phyloP scores from a whole-genome alignment of 23 red algal species.

The Agarophyton chilense region DNA sequence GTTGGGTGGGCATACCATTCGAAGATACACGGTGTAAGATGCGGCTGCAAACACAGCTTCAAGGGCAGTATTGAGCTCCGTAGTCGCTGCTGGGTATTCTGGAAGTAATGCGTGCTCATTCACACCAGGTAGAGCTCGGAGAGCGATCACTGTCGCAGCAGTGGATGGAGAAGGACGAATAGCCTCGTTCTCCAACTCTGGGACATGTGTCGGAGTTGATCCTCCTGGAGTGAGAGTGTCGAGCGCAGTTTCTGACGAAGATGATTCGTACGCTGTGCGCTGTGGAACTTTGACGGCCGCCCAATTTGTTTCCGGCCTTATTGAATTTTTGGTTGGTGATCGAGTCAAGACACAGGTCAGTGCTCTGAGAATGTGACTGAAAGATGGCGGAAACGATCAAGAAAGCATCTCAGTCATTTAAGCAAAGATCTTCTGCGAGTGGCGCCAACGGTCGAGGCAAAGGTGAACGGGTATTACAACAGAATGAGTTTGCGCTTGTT shows the following conservation, averaged over 20 bases:
- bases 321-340: conserved; percentile 44
- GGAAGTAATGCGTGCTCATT: conserved; percentile 57
- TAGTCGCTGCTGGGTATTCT: conserved; percentile 62
- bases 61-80: conserved; percentile 26
- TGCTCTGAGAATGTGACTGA: neutral
- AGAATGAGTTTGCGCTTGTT: too few species aligned
- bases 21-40: conserved; percentile 42
- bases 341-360: neutral
- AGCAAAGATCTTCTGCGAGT: conserved; percentile 4
- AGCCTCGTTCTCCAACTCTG: conserved; percentile 36
- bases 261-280: neutral
- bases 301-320: conserved; percentile 53
- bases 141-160: conserved; percentile 61
- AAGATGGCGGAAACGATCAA: neutral
- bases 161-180: conserved; percentile 16
- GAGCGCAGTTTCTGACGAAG: conserved; percentile 26
- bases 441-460: neutral
- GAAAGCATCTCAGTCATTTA: neutral
- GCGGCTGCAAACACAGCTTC: conserved; percentile 28
- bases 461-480: neutral
- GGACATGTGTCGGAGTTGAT: conserved; percentile 53
- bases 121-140: conserved; percentile 48
- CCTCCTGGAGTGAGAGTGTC: conserved; percentile 45
- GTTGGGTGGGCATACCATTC: conserved; percentile 14
- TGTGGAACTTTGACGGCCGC: conserved; percentile 62